phyloP scores from a whole-genome alignment of 805 yeast species.

The Schwanniomyces vanrijiae region DNA sequence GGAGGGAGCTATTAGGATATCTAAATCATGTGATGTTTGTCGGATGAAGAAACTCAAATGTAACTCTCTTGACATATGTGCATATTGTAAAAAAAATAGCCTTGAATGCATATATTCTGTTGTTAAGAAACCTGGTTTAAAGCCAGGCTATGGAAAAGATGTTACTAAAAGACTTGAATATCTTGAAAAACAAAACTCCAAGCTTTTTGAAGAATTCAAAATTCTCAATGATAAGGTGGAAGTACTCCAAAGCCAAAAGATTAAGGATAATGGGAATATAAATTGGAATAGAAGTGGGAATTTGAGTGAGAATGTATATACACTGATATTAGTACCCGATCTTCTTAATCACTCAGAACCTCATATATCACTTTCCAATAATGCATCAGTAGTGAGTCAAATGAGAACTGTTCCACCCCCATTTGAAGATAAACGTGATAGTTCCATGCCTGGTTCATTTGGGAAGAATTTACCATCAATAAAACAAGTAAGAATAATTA shows the following conservation, averaged over 20 bases:
- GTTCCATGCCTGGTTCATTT: neutral
- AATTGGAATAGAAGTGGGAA: neutral
- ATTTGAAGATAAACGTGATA: neutral
- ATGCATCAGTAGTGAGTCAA: constrained; percentile 6
- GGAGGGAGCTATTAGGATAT: neutral
- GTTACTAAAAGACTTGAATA: constrained; percentile 11
- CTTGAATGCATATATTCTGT: constrained; percentile 42
- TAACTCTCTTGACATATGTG: constrained; percentile 61
- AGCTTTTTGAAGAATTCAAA: neutral
- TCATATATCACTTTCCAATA: neutral
- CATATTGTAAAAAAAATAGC: constrained; percentile 65
- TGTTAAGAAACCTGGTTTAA: constrained; percentile 18
- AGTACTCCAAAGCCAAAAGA: neutral
- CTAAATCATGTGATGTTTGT: constrained; percentile 5
- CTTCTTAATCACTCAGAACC: neutral
- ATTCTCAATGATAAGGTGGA: neutral
- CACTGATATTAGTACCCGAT: neutral
- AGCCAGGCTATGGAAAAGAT: constrained; percentile 17
- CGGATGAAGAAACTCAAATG: constrained; percentile 36
- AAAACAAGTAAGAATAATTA: constrained; percentile 5
- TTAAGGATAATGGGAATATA: neutral
- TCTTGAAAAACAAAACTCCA: constrained; percentile 5
- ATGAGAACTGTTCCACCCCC: neutral
- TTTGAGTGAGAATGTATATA: no score
- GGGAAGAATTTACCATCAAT: constrained; percentile 4